Evolutionary conservation across 208 protist species (phyloP).

Genomic region (Trypanosoma mega): DNA sequence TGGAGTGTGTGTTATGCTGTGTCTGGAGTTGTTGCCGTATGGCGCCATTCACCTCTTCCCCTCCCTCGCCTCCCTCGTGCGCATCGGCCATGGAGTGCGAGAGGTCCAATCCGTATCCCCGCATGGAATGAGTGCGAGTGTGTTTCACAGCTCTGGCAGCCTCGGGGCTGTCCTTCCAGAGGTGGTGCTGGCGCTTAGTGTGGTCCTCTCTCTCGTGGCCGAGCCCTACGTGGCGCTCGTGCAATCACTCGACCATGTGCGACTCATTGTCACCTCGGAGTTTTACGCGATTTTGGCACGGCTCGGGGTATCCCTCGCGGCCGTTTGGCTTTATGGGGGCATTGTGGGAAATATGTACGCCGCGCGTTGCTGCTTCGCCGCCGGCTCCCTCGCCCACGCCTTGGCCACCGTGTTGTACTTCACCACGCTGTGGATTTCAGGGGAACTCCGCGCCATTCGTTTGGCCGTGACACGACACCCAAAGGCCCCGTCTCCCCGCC

Average conservation of each 20-base stretch:
- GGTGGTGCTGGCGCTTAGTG: constrained; percentile 42
- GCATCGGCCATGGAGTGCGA: not conserved
- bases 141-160: not conserved
- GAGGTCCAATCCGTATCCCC: too few relatives aligned
- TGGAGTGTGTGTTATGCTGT: constrained; percentile 25
- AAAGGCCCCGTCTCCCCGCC: too few relatives aligned
- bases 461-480: too few relatives aligned
- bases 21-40: constrained; percentile 29
- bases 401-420: constrained; percentile 50
- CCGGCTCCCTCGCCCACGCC: constrained; percentile 56
- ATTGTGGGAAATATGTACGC: constrained; percentile 27
- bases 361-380: constrained; percentile 54
- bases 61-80: constrained; percentile 16
- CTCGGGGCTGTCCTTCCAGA: constrained; percentile 39
- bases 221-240: constrained; percentile 74
- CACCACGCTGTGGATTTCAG: constrained; percentile 30
- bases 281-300: constrained; percentile 52
- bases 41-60: constrained; percentile 26
- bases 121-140: too few relatives aligned
- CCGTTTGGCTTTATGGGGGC: constrained; percentile 26
- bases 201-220: constrained; percentile 37
- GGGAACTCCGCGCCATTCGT: too few relatives aligned
- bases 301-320: constrained; percentile 38
- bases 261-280: constrained; percentile 66
- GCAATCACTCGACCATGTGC: constrained; percentile 63